Evolutionary conservation across 2,329 filamentous ascomycete species (phyloP).

Genomic region (Claviceps pusilla): DNA sequence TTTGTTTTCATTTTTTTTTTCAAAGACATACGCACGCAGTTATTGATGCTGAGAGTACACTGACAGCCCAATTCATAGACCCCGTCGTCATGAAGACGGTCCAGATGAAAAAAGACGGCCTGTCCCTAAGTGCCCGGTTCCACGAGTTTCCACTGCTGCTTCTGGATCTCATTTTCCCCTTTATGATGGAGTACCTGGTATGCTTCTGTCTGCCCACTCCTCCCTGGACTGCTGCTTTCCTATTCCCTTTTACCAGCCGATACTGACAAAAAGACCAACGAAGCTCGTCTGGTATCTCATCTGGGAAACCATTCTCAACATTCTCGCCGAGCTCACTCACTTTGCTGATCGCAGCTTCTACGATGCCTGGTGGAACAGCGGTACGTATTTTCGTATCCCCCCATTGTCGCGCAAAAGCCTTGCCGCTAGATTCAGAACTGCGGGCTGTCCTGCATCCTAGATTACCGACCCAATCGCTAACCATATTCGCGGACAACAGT

Average conservation of each 20-base stretch:
- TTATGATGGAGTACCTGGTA: constrained; percentile 61
- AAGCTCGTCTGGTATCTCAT: constrained; percentile 62
- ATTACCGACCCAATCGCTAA: no score
- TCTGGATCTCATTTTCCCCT: constrained; percentile 61
- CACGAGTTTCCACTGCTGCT: constrained; percentile 58
- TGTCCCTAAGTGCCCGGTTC: constrained; percentile 46
- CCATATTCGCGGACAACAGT: constrained; percentile 16
- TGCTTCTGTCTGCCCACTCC: constrained; percentile 4
- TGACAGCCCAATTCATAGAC: constrained; percentile 20
- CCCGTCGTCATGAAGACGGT: constrained; percentile 55
- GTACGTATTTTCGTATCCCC: constrained; percentile 15
- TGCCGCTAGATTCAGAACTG: no score
- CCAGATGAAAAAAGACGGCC: constrained; percentile 49
- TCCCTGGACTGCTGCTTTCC: no score
- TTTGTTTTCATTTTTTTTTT: no score
- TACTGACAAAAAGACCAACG: neutral
- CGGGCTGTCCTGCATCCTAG: no score
- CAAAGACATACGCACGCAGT: no score
- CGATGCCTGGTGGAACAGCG: constrained; percentile 48
- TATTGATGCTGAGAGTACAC: neutral
- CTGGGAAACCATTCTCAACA: constrained; percentile 62
- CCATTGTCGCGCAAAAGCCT: neutral
- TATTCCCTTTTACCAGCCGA: neutral
- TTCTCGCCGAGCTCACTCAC: constrained; percentile 58
- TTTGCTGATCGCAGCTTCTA: constrained; percentile 68